These are phyloP conservation scores for Yamadazyma blattariae DNA, from an alignment of 1,139 yeast genomes.

Conservation along the genomic window DNA sequence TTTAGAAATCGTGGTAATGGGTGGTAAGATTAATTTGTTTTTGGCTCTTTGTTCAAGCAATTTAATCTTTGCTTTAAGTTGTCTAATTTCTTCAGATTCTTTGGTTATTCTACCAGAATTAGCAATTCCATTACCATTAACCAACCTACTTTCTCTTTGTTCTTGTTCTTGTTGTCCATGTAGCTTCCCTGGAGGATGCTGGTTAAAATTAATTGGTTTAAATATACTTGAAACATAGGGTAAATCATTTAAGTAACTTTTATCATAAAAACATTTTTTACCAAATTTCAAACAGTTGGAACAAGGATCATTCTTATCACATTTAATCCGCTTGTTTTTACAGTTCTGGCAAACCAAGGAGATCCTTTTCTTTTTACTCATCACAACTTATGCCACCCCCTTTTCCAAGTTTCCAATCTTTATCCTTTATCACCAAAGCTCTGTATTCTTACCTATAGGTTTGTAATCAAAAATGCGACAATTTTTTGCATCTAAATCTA, in stretches of 20 bases:
- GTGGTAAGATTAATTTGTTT: not conserved
- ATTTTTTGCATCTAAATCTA: no score
- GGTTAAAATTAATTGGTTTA: conserved; percentile 4
- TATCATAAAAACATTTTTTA: conserved; percentile 21
- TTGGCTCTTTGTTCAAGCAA: not conserved
- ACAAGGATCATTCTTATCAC: conserved; percentile 30
- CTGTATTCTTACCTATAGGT: no score
- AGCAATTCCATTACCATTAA: not conserved
- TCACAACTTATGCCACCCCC: not conserved
- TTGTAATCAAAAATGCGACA: no score
- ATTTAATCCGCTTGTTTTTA: conserved; percentile 26
- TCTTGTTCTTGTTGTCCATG: not conserved
- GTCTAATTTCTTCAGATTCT: not conserved
- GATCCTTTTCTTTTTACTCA: not conserved
- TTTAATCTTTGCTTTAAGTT: not conserved
- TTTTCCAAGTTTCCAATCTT: no score
- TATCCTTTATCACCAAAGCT: no score
- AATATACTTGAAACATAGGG: conserved; percentile 5
- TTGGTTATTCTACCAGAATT: not conserved
- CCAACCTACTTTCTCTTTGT: not conserved
- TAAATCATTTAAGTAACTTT: not conserved
- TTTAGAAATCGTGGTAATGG: not conserved
- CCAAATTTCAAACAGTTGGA: conserved; percentile 23
- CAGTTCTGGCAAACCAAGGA: conserved; percentile 27
- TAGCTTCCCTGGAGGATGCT: not conserved